Evolutionary conservation across 169 alveolate genomes (phyloP).

Genomic region (Eimeria sp.): DNA sequence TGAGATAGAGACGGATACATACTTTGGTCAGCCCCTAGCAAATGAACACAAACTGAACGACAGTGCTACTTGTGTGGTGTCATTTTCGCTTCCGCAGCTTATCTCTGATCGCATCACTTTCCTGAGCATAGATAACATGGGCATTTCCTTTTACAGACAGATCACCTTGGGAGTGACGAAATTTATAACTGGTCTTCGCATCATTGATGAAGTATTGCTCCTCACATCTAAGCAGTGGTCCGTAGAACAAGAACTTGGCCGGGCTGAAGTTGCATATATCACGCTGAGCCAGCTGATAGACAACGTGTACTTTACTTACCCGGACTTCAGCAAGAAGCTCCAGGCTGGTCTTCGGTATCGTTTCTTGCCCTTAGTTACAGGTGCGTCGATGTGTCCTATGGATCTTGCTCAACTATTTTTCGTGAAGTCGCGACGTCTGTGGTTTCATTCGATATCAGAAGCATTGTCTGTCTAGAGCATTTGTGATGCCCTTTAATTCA

Average conservation of each 20-base stretch:
- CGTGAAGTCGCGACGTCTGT: not conserved
- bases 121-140: conserved; percentile 26
- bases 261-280: conserved; percentile 42
- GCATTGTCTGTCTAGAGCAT: not conserved
- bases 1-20: not conserved
- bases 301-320: conserved; percentile 79
- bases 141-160: conserved; percentile 67
- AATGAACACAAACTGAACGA: not conserved
- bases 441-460: not conserved
- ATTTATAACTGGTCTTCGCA: conserved; percentile 68
- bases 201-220: conserved; percentile 50
- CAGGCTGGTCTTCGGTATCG: conserved; percentile 81
- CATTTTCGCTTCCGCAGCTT: conserved; percentile 34
- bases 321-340: conserved; percentile 79
- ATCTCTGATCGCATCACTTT: conserved; percentile 78
- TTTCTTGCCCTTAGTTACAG: conserved; percentile 76
- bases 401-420: not conserved
- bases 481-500: not conserved
- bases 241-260: conserved; percentile 40
- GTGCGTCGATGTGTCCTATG: not conserved
- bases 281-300: conserved; percentile 70
- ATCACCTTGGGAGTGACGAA: conserved; percentile 57
- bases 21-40: not conserved
- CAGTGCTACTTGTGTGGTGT: not conserved
- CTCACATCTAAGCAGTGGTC: conserved; percentile 75